Evolutionary conservation across 495 filamentous ascomycete genomes (phyloP), one percentile per base, ranked within the genome.

Genomic region (Annulohypoxylon maeteangense): DNA sequence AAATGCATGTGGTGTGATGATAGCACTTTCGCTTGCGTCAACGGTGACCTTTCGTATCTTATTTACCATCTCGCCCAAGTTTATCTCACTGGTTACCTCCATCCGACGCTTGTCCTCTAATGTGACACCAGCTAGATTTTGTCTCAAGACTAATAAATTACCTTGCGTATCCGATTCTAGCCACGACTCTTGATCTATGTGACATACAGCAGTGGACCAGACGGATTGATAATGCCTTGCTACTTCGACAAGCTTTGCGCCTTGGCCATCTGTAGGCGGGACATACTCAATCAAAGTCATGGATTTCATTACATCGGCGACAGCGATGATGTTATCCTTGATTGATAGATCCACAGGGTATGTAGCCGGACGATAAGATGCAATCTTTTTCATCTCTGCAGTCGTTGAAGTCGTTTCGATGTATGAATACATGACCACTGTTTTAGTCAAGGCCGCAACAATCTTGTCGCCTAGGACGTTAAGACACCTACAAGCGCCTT

Each of bases 271-370:
- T 34, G 81, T 71, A 7, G 85, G 84, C 16, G 82, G 82, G 7
- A 81, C 79, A 72, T 88, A 94, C 74, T 93, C 81, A 10, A 97
- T 81, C 8, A 98, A 77, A 14, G 91, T 91, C 38, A 95, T 82
- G 32, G 92, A 95, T 82, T 98, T 97, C 93, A 97, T 98, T 40
- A 99, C 81, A 72, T 99, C 95, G 1, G 90, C 92, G 4, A 99
- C 89, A 0, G 91, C 91, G 67, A 98, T 95, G 27, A 87, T 84
- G 62, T 91, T 86, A 12, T 81, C 88, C 14, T 84, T 83, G 8
- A 97, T 85, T 11, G 88, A 85, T n/a, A 99, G 68, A 74, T 96
- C 92, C 25, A 96, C 87, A 1, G 95, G 96, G 29, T 92, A 92
- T 0, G 93, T 97, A 18, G 93, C 88, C 11, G 92, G 91, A 16